Evolutionary conservation across 2,329 filamentous ascomycete genomes (phyloP), one percentile per base, ranked within the genome.

Genomic region (Aspergillus nomiae): DNA sequence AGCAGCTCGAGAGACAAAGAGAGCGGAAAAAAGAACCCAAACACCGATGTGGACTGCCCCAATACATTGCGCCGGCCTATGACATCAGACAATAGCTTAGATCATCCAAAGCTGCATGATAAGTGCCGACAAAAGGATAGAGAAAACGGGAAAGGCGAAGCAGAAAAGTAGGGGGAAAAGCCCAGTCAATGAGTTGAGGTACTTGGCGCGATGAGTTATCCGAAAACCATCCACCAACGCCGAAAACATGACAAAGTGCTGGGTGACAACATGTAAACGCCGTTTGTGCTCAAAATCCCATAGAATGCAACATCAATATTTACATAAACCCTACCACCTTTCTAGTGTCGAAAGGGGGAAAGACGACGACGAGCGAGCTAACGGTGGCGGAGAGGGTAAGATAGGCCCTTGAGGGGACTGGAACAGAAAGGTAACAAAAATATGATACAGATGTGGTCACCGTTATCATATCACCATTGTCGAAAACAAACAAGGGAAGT

Each of bases 271-370:
- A 56, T 16, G 43, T 28, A 41, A 61, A 61, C 50, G 50, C 55
- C 62, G 10, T 19, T 32, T 26, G 48, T 61, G 58, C 53, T 61
- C 28, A 32, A 26, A 48, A 55, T 60, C 28, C 28, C 26, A 41
- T 41, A 53, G 30, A 26, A 63, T 41, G 54, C 56, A 58, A 36
- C 9, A 28, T n/a, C 38, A 45, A 51, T 64, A 64, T 61, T 56
- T 64, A 64, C 59, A 64, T 28, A 36, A 14, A n/a, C n/a, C 50
- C 50, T 38, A 34, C 59, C 61, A 55, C 19, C 55, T 61, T 65
- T 51, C 65, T 60, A 64, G 50, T 68, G 56, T 36, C 32, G 65
- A 56, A 36, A 5, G 34, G 14, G 34, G 48, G 60, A 66, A 65
- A 38, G 26, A 26, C 46, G 16, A 51, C 41, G 50, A 26, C 11